phyloP scores from a whole-genome alignment of 1,284 basidiomycete species.

The Sanghuangporus sanghuang region DNA sequence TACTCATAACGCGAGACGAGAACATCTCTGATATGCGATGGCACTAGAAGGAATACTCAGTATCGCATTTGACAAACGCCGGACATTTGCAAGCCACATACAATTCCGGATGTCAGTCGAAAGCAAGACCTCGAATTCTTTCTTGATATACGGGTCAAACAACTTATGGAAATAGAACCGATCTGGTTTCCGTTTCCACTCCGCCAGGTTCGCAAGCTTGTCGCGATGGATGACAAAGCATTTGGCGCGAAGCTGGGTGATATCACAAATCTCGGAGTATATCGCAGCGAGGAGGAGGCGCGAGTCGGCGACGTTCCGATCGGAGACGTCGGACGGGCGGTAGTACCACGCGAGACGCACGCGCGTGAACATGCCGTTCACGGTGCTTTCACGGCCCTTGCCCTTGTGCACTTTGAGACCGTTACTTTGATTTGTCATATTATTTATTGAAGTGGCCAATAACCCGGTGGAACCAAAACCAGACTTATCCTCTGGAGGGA shows the following conservation, averaged over 20 bases:
- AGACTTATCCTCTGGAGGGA: conserved; percentile 61
- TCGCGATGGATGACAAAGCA: conserved; percentile 93
- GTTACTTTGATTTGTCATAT: conserved; percentile 32
- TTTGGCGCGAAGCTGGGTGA: conserved; percentile 85
- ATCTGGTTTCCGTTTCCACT: conserved; percentile 95
- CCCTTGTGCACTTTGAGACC: not conserved
- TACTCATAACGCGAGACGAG: conserved; percentile 88
- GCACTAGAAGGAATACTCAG: conserved; percentile 49
- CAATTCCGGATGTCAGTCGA: conserved; percentile 85
- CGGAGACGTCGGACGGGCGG: conserved; percentile 84
- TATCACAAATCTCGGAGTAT: conserved; percentile 91
- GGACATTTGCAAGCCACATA: conserved; percentile 39
- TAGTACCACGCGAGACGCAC: conserved; percentile 93
- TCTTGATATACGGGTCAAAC: conserved; percentile 97
- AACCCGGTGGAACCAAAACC: not conserved
- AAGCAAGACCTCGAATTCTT: conserved; percentile 95
- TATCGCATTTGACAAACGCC: conserved; percentile 23
- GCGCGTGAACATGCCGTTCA: conserved; percentile 56
- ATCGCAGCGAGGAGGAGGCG: conserved; percentile 90
- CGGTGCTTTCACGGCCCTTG: conserved; percentile 26
- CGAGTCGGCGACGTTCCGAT: conserved; percentile 80
- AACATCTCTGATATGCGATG: conserved; percentile 69
- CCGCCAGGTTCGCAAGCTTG: conserved; percentile 87
- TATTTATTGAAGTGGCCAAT: conserved; percentile 23
- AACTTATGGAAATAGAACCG: conserved; percentile 93